Percentiles rank a stretch among this genome's conserved stretches.
These are phyloP conservation scores for Tricholoma saponaceum DNA, from an alignment of 768 basidiomycete genomes.

Conservation along the genomic window DNA sequence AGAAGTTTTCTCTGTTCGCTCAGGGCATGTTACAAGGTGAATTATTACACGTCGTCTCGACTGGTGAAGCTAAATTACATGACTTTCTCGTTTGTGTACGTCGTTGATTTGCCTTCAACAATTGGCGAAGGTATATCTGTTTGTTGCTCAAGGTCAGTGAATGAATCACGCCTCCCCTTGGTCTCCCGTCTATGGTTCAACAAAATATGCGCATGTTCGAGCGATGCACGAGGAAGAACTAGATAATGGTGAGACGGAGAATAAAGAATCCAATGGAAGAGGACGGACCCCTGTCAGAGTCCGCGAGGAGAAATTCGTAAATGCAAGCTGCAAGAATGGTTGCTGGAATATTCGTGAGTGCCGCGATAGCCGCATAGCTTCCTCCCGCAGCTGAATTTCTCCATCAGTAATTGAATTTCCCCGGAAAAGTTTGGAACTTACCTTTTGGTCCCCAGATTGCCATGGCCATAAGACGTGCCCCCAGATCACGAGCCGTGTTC, in stretches of 20 bases:
- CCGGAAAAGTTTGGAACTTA: constrained; percentile 9
- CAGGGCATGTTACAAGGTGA: too few species aligned
- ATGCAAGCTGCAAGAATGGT: constrained; percentile 49
- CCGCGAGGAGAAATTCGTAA: constrained; percentile 55
- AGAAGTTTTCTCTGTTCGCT: too few species aligned
- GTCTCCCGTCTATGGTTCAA: background rate
- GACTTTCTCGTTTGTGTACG: background rate
- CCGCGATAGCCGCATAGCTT: constrained; percentile 56
- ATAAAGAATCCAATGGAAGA: background rate
- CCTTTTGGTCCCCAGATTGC: constrained; percentile 54
- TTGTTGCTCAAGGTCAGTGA: background rate
- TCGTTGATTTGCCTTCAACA: background rate
- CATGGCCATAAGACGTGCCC: constrained; percentile 61
- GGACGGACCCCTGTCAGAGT: constrained; percentile 55
- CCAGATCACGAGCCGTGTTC: constrained; percentile 68
- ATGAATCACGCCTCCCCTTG: background rate
- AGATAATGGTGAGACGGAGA: background rate
- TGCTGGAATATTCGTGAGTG: constrained; percentile 65
- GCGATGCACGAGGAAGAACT: background rate
- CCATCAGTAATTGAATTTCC: background rate
- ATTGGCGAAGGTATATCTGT: background rate
- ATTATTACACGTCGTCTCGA: too few species aligned
- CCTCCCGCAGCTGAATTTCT: constrained; percentile 43
- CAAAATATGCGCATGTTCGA: background rate
- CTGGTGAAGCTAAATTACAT: too few species aligned